phyloP scores from a whole-genome alignment of 345 rosid species.

The Populus nigra region DNA sequence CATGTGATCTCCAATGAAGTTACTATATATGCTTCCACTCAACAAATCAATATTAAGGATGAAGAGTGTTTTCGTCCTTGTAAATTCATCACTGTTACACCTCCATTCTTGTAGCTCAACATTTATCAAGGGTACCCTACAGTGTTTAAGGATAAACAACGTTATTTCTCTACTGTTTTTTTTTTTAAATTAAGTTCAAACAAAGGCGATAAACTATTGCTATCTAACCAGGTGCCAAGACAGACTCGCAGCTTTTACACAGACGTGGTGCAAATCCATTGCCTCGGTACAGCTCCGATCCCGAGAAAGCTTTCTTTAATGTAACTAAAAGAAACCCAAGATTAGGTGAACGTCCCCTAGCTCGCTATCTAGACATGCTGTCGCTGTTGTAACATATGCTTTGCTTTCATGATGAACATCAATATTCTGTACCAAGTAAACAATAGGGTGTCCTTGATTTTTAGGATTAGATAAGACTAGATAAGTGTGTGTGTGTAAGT shows the following conservation, averaged over 20 bases:
- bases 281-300: constrained; percentile 33
- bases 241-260: constrained; percentile 13
- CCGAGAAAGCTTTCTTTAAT: constrained; percentile 31
- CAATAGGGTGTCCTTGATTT: constrained; percentile 1
- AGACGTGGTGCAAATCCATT: constrained; percentile 23
- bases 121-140: not conserved
- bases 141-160: no score
- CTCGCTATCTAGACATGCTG: not conserved
- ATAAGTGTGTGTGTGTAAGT: not conserved
- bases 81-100: not conserved
- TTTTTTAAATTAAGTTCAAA: no score
- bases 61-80: not conserved
- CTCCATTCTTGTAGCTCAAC: not conserved
- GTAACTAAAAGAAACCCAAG: not conserved
- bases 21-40: not conserved
- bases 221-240: constrained; percentile 12
- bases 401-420: not conserved
- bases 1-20: constrained; percentile 38
- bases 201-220: no score
- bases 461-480: not conserved
- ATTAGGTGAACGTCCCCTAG: constrained; percentile 28
- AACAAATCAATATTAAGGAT: not conserved
- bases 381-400: constrained; percentile 7
- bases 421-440: constrained; percentile 14
- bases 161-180: no score